Evolutionary conservation across 78 protist genomes (phyloP).

Genomic region (Andalucia godoyi): DNA sequence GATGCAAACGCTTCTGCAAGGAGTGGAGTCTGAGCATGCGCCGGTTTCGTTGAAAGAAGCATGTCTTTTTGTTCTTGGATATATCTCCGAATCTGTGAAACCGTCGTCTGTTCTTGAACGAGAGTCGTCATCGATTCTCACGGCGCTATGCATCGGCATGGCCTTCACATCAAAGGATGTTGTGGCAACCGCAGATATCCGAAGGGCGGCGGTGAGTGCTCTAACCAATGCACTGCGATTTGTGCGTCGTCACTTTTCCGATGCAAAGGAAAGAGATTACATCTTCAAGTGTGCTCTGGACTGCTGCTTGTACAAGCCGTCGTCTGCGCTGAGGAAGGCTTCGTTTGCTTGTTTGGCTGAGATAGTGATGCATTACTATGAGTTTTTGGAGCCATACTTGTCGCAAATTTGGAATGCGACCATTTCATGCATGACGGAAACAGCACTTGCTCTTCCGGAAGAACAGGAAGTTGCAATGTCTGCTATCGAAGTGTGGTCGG

Average conservation of each 20-base stretch:
- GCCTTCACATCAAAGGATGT: no score
- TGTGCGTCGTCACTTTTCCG: slow-evolving; percentile 21
- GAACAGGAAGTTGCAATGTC: slow-evolving; percentile 41
- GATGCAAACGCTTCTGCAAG: slow-evolving; percentile 33
- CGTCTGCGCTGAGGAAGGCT: slow-evolving; percentile 27
- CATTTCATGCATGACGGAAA: neutral
- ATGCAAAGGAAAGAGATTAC: slow-evolving; percentile 40
- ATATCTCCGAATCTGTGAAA: slow-evolving; percentile 42
- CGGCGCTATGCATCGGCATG: no score
- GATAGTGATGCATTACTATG: slow-evolving; percentile 57
- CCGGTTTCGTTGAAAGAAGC: slow-evolving; percentile 7
- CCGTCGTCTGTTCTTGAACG: neutral
- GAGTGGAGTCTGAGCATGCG: no score
- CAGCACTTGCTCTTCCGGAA: neutral
- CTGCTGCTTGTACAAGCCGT: no score
- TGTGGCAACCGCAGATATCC: no score
- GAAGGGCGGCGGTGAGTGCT: no score
- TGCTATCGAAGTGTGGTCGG: slow-evolving; percentile 90
- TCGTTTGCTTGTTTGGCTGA: slow-evolving; percentile 33
- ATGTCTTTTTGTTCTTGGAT: slow-evolving; percentile 66
- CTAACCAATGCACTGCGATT: slow-evolving; percentile 48
- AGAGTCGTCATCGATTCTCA: slow-evolving; percentile 11
- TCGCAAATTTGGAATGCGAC: neutral
- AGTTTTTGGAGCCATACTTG: slow-evolving; percentile 51
- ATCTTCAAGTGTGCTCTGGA: no score